These are phyloP conservation scores for Scedosporium dehoogii DNA, from an alignment of 2,329 filamentous ascomycete genomes.

Conservation along the genomic window DNA sequence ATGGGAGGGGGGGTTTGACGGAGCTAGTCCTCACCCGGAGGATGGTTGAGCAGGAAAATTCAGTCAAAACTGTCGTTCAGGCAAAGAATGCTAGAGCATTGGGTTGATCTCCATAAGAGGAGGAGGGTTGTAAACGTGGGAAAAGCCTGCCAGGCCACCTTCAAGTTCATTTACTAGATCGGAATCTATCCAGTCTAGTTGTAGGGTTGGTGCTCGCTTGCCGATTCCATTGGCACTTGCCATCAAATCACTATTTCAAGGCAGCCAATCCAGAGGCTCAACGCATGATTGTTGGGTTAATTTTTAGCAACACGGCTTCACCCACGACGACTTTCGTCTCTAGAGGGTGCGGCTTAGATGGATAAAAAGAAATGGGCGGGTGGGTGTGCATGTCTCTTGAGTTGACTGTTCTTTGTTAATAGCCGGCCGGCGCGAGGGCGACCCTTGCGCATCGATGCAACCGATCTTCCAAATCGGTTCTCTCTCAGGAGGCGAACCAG, in stretches of 20 bases:
- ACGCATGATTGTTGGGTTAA: neutral
- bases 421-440: neutral
- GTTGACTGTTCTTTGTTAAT: neutral
- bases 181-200: neutral
- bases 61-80: no score
- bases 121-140: neutral
- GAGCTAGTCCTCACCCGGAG: neutral
- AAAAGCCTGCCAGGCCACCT: neutral
- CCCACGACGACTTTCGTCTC: neutral
- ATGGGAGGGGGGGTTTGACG: neutral
- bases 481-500: neutral
- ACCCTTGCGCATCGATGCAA: neutral
- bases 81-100: neutral
- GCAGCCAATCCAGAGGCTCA: neutral
- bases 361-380: neutral
- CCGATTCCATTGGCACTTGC: neutral
- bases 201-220: neutral
- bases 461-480: neutral
- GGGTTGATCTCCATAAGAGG: neutral
- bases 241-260: neutral
- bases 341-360: neutral
- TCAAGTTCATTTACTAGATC: neutral
- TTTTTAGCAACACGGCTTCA: slow-evolving; percentile 1
- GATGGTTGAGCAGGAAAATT: no score
- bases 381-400: neutral